Base-by-base conservation (phyloP, 1,284 basidiomycete genomes). In the Sanghuangporus weigelae region DNA sequence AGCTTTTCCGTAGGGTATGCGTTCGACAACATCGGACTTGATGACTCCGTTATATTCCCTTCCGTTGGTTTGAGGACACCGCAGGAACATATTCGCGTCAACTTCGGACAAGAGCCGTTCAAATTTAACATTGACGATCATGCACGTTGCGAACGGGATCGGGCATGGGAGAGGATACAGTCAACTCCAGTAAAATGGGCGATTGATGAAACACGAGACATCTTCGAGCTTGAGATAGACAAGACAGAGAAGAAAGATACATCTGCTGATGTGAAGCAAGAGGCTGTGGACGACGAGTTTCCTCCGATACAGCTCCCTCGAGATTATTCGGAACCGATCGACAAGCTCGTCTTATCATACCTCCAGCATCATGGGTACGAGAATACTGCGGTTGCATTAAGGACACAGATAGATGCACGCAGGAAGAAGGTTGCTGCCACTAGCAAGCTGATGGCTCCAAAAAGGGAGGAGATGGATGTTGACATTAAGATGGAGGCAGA, bases 41-140 rank as follows among this genome's bases (percentile, higher is more conserved):
- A 78, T 51, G 63, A 63, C 51, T 73, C 76, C 60, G 82, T 86
- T 21, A 71, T 96, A 31, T 93, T 89, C 72, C 94, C 95, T 3
- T 86, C 91, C n/a, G 82, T 96, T 58, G 95, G 95, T 10, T 79
- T 98, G 64, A 89, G 92, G 59, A 89, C 93, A 68, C 77, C 80
- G 1, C 79, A 83, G 46, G 93, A 95, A 73, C 78, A 82, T 21
- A 77, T 95, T 53, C 84, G 85, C 54, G 87, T 88, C 70, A 96
- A 97, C 76, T 95, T 97, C 73, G 92, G 92, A 7, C 87, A 90
- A 65, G 84, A 87, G 16, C 82, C 87, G 1, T 98, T 97, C 83
- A 81, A 79, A 69, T 97, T 86, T 73, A 93, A 96, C 73, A 96
- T 98, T 71, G 89, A 92, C 63, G 83, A 86, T 60, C 84, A 94